Conservation (phyloP, 805 yeast genomes). For the Starmerella sirachaensis region DNA sequence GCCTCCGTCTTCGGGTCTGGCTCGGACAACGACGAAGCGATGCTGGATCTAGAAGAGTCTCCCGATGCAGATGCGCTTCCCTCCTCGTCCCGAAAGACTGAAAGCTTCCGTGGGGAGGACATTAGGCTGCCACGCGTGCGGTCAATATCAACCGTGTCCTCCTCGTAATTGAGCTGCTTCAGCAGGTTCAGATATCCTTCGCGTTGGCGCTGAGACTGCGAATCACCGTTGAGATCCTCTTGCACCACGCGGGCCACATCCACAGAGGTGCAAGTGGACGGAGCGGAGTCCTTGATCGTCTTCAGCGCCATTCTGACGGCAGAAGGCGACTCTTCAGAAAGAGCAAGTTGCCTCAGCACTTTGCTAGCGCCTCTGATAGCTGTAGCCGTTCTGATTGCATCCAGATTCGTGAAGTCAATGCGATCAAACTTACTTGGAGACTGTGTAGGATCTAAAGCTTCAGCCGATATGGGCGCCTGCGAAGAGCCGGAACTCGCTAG, state of each 20-base stretch:
- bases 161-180: constrained; percentile 5
- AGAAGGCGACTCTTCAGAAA: background rate
- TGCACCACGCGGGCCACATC: constrained; percentile 4
- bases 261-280: constrained; percentile 1
- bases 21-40: background rate
- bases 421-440: too few species aligned
- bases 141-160: constrained; percentile 4
- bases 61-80: background rate
- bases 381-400: background rate
- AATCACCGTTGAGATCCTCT: constrained; percentile 2
- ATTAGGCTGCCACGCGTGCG: background rate
- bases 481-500: background rate
- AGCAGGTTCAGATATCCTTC: constrained; percentile 5
- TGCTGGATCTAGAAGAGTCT: background rate
- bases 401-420: too few species aligned
- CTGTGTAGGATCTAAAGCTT: too few species aligned
- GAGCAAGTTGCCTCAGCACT: constrained; percentile 1
- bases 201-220: constrained; percentile 5
- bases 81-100: background rate
- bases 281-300: background rate
- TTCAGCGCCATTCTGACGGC: background rate
- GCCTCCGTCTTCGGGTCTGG: too few species aligned
- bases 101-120: background rate
- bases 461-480: too few species aligned
- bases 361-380: background rate